Evolutionary conservation across 768 basidiomycete species (phyloP).

Genomic region (Rhizopogon vulgaris): DNA sequence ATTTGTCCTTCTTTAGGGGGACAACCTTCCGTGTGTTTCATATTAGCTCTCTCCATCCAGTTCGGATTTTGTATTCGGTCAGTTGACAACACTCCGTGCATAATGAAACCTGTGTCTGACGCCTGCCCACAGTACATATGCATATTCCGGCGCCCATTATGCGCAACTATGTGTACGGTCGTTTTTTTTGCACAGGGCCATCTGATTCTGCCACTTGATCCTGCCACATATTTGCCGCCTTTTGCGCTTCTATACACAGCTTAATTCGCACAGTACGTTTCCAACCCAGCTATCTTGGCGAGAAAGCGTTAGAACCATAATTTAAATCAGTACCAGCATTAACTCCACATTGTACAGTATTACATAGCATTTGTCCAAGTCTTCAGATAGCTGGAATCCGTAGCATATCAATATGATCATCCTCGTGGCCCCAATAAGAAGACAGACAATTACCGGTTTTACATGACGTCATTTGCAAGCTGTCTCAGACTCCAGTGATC

Average conservation of each 20-base stretch:
- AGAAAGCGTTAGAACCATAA: not conserved
- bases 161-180: no score
- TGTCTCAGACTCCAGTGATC: no score
- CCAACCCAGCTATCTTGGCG: not conserved
- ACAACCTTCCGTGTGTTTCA: not conserved
- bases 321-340: not conserved
- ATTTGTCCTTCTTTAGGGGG: not conserved
- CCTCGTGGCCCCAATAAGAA: not conserved
- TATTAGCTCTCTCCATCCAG: not conserved
- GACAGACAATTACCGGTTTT: not conserved
- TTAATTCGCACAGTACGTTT: conserved; percentile 1
- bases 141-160: no score
- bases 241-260: not conserved
- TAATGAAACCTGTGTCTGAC: not conserved
- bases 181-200: no score
- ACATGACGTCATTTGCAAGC: not conserved
- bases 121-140: no score
- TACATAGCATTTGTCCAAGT: conserved; percentile 1
- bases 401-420: not conserved
- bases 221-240: not conserved
- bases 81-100: not conserved
- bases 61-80: not conserved
- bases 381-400: not conserved
- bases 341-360: conserved; percentile 2
- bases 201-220: not conserved